Percentiles rank a stretch among this genome's conserved stretches.
These are phyloP conservation scores for Leccinum rimulosum DNA, from an alignment of 768 basidiomycete species.

Conservation along the genomic window DNA sequence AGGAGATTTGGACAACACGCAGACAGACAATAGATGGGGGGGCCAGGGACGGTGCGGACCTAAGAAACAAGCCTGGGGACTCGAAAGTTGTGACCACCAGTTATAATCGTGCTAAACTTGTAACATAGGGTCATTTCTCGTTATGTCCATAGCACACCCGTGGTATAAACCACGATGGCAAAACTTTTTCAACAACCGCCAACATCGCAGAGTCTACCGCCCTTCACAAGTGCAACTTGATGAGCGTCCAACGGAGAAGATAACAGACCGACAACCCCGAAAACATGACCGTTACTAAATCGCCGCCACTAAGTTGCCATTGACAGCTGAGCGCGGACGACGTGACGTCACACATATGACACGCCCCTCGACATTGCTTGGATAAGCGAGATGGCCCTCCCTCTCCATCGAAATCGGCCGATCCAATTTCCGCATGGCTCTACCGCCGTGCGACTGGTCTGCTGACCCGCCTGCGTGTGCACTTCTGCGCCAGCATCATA, in stretches of 20 bases:
- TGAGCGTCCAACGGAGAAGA: too few relatives aligned
- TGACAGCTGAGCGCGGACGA: too few relatives aligned
- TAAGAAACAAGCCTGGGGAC: slow-evolving; percentile 11
- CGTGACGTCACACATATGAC: not conserved
- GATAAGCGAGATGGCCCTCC: not conserved
- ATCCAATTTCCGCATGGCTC: not conserved
- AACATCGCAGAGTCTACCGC: not conserved
- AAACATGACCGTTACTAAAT: too few relatives aligned
- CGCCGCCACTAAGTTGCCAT: too few relatives aligned
- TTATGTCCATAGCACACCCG: slow-evolving; percentile 6
- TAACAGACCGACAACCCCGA: too few relatives aligned
- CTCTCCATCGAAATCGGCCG: not conserved
- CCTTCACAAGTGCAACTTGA: too few relatives aligned
- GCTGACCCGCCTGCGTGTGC: not conserved
- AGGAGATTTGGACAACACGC: not conserved
- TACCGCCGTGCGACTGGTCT: not conserved
- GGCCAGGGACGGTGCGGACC: slow-evolving; percentile 10
- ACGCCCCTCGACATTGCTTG: too few relatives aligned
- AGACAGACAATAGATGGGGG: not conserved
- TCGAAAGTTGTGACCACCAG: slow-evolving; percentile 3
- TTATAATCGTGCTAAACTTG: slow-evolving; percentile 13
- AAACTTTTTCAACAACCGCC: not conserved
- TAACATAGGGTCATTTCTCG: slow-evolving; percentile 23
- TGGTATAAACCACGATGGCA: not conserved
- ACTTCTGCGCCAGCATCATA: not conserved